These are phyloP conservation scores for Syncephalastrum monosporum DNA, from an alignment of 371 early-diverging fungal species.

Conservation along the genomic window DNA sequence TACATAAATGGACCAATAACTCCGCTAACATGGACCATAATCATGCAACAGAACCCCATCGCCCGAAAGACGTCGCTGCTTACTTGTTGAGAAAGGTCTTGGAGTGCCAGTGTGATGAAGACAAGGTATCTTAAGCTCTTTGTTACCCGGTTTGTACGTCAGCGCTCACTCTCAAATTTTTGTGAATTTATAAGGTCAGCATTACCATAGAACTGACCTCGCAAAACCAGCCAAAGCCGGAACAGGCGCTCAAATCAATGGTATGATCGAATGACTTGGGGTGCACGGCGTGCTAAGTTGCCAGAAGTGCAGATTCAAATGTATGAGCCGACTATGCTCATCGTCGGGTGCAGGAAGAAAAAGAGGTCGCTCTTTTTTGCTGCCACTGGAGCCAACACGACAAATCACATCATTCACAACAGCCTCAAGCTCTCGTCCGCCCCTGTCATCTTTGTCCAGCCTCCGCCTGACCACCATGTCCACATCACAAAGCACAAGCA, in stretches of 20 bases:
- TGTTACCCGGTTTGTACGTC: too few species aligned
- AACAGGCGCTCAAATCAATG: conserved; percentile 9
- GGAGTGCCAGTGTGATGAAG: too few species aligned
- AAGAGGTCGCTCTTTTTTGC: conserved; percentile 1
- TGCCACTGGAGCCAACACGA: conserved; percentile 1
- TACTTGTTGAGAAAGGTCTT: too few species aligned
- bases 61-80: too few species aligned
- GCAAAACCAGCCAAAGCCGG: conserved; percentile 1
- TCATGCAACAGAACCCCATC: too few species aligned
- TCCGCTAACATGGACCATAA: too few species aligned
- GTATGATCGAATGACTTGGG: conserved; percentile 3
- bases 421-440: conserved; percentile 10
- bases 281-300: not conserved
- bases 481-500: too few species aligned
- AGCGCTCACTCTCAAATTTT: not conserved
- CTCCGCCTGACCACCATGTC: not conserved
- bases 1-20: too few species aligned
- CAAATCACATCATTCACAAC: conserved; percentile 9
- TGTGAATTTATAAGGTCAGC: not conserved
- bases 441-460: conserved; percentile 15
- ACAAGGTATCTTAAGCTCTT: too few species aligned
- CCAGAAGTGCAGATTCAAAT: conserved; percentile 14
- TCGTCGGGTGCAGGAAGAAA: conserved; percentile 13
- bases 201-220: conserved; percentile 3
- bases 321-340: conserved; percentile 15